Percentiles rank a stretch among this genome's conserved stretches.
These are phyloP conservation scores for Trichoderma koningii DNA, from an alignment of 2,329 filamentous ascomycete species.

Conservation along the genomic window DNA sequence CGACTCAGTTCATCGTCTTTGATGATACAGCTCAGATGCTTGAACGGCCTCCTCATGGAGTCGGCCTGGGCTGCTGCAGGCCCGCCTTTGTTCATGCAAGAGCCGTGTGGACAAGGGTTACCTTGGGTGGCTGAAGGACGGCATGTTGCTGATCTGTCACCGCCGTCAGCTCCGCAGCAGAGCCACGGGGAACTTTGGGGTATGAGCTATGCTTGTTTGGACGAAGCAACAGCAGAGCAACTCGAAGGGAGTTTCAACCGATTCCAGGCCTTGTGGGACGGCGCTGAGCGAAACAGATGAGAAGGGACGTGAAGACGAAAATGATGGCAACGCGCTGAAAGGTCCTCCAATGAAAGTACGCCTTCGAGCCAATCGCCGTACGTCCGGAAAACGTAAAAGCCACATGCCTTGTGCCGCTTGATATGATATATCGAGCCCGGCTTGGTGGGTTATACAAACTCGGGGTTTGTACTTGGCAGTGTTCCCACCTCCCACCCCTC, in stretches of 20 bases:
- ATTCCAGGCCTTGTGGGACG: not conserved
- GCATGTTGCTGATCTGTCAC: constrained; percentile 26
- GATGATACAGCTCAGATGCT: constrained; percentile 4
- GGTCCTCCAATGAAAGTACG: no score
- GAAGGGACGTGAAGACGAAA: not conserved
- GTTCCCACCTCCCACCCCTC: constrained; percentile 17
- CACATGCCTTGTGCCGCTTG: not conserved
- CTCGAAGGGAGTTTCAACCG: not conserved
- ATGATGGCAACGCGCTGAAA: not conserved
- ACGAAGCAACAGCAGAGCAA: not conserved
- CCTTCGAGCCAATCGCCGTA: no score
- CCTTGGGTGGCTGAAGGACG: constrained; percentile 25
- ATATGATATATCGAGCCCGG: not conserved
- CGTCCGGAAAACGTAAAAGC: not conserved
- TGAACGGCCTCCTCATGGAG: not conserved
- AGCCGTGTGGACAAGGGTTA: constrained; percentile 6
- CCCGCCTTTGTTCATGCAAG: constrained; percentile 6
- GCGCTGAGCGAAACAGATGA: not conserved
- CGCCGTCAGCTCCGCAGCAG: constrained; percentile 20
- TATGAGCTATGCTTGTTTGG: constrained; percentile 19
- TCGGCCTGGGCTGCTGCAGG: not conserved
- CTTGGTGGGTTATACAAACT: constrained; percentile 11
- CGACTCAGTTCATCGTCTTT: constrained; percentile 8
- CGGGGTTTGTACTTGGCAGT: constrained; percentile 1
- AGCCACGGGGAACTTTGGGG: constrained; percentile 14